Percentiles rank a stretch among this genome's conserved stretches.
Evolutionary conservation across 768 basidiomycete genomes (phyloP).

Genomic region (Collybia nuda): DNA sequence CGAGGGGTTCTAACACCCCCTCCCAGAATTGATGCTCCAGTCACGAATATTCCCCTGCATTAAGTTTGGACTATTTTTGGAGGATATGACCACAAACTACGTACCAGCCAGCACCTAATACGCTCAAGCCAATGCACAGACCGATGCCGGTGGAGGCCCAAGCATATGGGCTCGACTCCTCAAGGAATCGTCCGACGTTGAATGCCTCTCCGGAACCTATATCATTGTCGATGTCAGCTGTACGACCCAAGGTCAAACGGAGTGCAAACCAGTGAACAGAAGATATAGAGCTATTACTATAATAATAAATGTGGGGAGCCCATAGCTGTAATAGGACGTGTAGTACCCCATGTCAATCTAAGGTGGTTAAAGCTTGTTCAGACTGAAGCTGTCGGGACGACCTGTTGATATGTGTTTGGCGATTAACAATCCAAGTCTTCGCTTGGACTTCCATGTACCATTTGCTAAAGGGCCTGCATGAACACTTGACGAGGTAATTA

Average conservation of each 20-base stretch:
- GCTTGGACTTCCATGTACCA: conserved; percentile 60
- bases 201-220: conserved; percentile 87
- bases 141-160: conserved; percentile 93
- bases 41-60: conserved; percentile 93
- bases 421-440: conserved; percentile 2
- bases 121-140: conserved; percentile 90
- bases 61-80: conserved; percentile 5
- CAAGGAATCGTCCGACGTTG: conserved; percentile 92
- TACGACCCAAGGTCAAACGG: background rate
- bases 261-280: conserved; percentile 79
- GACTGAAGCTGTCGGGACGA: conserved; percentile 12
- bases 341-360: conserved; percentile 42
- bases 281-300: conserved; percentile 79
- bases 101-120: conserved; percentile 94
- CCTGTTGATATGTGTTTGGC: conserved; percentile 25
- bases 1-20: conserved; percentile 93
- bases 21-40: conserved; percentile 94
- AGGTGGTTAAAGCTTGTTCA: conserved; percentile 8
- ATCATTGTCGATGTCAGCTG: background rate
- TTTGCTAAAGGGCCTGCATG: conserved; percentile 88
- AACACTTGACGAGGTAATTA: conserved; percentile 78
- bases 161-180: conserved; percentile 90
- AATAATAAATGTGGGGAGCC: conserved; percentile 64
- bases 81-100: conserved; percentile 21
- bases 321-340: conserved; percentile 61